phyloP scores from a whole-genome alignment of 495 filamentous ascomycete genomes.

The Aspergillus carlsbadensis region DNA sequence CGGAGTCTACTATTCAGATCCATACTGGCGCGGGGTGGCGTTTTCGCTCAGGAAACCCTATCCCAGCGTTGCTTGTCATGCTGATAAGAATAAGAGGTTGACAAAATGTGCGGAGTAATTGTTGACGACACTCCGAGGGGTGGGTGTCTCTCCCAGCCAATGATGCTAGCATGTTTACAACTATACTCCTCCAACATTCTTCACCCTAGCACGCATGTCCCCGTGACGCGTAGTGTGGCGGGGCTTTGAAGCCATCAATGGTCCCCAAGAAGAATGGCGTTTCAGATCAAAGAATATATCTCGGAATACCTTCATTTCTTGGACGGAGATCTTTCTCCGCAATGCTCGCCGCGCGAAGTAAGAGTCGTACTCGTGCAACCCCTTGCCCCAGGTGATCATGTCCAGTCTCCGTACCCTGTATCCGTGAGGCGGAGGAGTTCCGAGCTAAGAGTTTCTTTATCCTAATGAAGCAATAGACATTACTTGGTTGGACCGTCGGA shows the following conservation, averaged over 20 bases:
- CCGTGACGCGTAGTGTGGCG: constrained; percentile 1
- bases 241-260: background rate
- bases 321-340: background rate
- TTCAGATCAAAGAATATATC: background rate
- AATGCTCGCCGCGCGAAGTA: background rate
- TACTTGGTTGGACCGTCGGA: too few relatives aligned
- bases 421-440: background rate
- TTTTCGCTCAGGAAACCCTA: background rate
- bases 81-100: background rate
- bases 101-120: constrained; percentile 5
- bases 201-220: too few relatives aligned
- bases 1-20: background rate
- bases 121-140: background rate
- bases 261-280: background rate
- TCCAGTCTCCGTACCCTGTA: background rate
- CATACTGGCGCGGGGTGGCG: constrained; percentile 8
- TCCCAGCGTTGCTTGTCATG: background rate
- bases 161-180: background rate
- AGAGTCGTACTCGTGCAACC: background rate
- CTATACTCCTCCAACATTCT: background rate
- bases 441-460: background rate
- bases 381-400: background rate
- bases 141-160: constrained; percentile 2
- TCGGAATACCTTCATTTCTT: background rate
- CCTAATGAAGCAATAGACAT: background rate